phyloP scores from a whole-genome alignment of 2,329 filamentous ascomycete species.

The Xylaria sp. region DNA sequence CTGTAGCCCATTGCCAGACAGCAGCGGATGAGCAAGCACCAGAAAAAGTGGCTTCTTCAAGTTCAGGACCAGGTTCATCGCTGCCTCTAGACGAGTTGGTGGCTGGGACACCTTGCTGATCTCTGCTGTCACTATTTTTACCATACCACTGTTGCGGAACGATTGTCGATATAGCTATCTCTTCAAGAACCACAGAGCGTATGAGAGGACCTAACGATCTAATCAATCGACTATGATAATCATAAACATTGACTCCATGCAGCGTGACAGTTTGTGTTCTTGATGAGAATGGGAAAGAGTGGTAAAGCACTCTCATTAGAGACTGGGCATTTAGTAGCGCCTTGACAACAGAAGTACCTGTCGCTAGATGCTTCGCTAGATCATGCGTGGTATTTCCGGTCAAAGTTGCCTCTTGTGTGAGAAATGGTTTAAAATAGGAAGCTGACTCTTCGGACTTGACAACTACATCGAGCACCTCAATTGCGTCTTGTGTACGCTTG shows the following conservation, averaged over 20 bases:
- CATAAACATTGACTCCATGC: constrained; percentile 81
- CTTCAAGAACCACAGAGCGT: constrained; percentile 84
- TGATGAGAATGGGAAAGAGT: constrained; percentile 77
- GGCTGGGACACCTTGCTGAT: constrained; percentile 34
- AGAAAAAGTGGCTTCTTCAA: constrained; percentile 47
- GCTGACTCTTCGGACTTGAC: constrained; percentile 61
- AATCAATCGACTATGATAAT: constrained; percentile 82
- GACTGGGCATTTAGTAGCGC: constrained; percentile 81
- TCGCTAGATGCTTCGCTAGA: constrained; percentile 58
- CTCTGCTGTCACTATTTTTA: constrained; percentile 42
- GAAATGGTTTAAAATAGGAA: constrained; percentile 77
- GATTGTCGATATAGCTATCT: constrained; percentile 77
- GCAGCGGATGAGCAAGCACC: constrained; percentile 44
- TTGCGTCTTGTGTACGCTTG: constrained; percentile 75
- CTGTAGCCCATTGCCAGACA: constrained; percentile 43
- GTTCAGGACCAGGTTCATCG: constrained; percentile 34
- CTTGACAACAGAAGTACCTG: constrained; percentile 83
- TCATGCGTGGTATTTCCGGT: constrained; percentile 50
- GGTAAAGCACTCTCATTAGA: constrained; percentile 78
- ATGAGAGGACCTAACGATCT: constrained; percentile 81
- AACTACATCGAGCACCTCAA: constrained; percentile 76
- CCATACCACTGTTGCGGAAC: constrained; percentile 76
- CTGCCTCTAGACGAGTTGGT: constrained; percentile 28
- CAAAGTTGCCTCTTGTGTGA: constrained; percentile 57
- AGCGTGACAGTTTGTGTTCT: constrained; percentile 75